Base-by-base conservation (phyloP, 1,284 basidiomycete species). In the Inonotus obliquus region DNA sequence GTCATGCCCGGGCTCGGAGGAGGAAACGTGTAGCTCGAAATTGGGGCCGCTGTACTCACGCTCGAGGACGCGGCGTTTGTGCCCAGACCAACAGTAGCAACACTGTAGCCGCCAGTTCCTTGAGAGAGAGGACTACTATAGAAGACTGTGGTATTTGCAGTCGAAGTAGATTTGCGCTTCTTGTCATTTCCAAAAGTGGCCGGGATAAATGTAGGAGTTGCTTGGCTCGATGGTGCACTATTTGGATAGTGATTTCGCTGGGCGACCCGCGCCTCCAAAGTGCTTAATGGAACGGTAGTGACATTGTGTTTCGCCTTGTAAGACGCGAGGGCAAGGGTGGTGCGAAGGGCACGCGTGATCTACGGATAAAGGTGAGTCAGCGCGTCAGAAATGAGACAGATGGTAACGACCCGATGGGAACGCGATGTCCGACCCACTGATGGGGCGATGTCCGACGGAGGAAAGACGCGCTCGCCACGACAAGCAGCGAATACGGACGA, bases 261-360 rank as follows among this genome's bases (percentile, higher is more conserved):
- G 62, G 74, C 74, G 35, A 75, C 76, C 69, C 85, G 83, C 27
- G 81, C 79, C 73, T 92, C 90, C 51, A 91, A 80, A 66, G 89
- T 87, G 66, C 79, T 79, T 37, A 91, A 76, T 51, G 85, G 78
- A 57, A 84, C 76, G 63, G 85, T 82, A 9, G 84, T 75, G 57
- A 89, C 74, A 69, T 90, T 88, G 70, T 89, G 81, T 29, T 79
- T 80, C 6, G 89, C 88, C 76, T 92, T 92, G 80, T 86, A 91
- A 2, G 86, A 86, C 37, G 90, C 89, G 73, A 91, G 89, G 0
- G 87, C 81, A 54, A 92, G 81, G 65, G 89, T 85, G 67, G 88
- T 81, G 65, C 90, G 84, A 58, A 91, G 79, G 60, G 81, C 84
- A 71, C 87, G 86, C 69, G 89, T 89, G 47, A 92, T 82, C 89